Base-by-base conservation (phyloP, 306 rosid species). In the Begonia loranthoides region DNA sequence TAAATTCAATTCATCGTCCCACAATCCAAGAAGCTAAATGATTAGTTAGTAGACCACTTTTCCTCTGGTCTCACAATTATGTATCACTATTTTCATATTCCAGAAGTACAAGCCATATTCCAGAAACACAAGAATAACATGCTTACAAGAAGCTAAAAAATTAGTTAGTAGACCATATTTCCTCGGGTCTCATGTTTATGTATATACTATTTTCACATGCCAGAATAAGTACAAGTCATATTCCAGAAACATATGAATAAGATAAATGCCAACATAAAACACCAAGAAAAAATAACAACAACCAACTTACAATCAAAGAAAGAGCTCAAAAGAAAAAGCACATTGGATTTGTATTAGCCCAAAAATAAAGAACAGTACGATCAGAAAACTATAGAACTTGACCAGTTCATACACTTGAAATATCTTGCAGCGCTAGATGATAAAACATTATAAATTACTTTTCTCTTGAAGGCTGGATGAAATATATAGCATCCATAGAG, bases 401-500 rank as follows among this genome's bases (percentile, higher is more conserved):
- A 49, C 36, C 36, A 43, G 47, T n/a, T 10, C 47, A 43, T 43
- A n/a, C 4, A 43, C 13, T 2, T 43, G 6, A 43, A 43, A 43
- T n/a, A 10, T 10, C 47, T n/a, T 10, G n/a, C 14, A 43, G 47
- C 8, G 15, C 47, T 16, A 19, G 33, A 60, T 15, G 36, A 57
- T 14, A 58, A 17, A 6, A 13, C 1, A 36, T n/a, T 22, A 45
- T 24, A 39, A 65, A 57, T 70, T 90, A 89, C 97, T 89, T 89
- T 52, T 85, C 99, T 78, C 66, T 68, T 36, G 92, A 72, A 43
- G 99, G 99, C 69, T 90, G 95, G 61, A 90, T 70, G 73, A 86
- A 90, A 75, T 90, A 90, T 77, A 90, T 80, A 63, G 95, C 94
- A 80, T 90, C 99, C 94, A 86, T 74, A 49, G 86, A 68, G 17